phyloP scores from a whole-genome alignment of 208 protist genomes.

The Leishmania braziliensis region DNA sequence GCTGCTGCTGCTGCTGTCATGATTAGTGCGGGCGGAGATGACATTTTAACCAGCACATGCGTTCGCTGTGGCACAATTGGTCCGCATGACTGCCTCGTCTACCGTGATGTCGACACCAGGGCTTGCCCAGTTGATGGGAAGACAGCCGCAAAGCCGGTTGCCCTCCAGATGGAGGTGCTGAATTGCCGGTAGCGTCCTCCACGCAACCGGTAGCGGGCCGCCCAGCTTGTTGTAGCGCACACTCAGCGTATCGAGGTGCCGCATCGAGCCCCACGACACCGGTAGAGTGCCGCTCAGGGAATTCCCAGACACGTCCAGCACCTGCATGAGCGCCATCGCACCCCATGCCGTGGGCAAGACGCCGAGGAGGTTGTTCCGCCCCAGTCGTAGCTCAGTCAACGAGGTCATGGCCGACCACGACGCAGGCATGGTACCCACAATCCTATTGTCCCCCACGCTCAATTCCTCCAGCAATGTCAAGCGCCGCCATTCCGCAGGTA shows the following conservation, averaged over 20 bases:
- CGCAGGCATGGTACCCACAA: constrained; percentile 15
- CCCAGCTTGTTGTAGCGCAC: not conserved
- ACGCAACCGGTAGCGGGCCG: not conserved
- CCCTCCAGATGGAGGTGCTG: not conserved
- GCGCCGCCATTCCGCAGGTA: constrained; percentile 1
- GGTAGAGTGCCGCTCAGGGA: constrained; percentile 4
- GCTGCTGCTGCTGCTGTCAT: not conserved
- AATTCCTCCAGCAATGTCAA: constrained; percentile 9
- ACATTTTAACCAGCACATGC: not conserved
- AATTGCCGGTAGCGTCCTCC: not conserved
- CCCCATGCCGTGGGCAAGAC: constrained; percentile 1
- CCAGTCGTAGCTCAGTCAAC: not conserved
- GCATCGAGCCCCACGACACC: constrained; percentile 1
- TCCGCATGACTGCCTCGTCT: not conserved
- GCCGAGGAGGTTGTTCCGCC: not conserved
- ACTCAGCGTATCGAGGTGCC: constrained; percentile 10
- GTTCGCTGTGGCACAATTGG: constrained; percentile 5
- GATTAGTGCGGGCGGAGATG: not conserved
- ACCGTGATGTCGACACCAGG: not conserved
- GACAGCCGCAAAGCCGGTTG: constrained; percentile 10
- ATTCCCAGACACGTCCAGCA: constrained; percentile 8
- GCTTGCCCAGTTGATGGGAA: constrained; percentile 4
- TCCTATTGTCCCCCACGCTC: not conserved
- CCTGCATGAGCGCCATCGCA: not conserved
- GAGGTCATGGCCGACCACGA: constrained; percentile 2